Base-by-base conservation (phyloP, 768 basidiomycete genomes). In the Trametes villosa region DNA sequence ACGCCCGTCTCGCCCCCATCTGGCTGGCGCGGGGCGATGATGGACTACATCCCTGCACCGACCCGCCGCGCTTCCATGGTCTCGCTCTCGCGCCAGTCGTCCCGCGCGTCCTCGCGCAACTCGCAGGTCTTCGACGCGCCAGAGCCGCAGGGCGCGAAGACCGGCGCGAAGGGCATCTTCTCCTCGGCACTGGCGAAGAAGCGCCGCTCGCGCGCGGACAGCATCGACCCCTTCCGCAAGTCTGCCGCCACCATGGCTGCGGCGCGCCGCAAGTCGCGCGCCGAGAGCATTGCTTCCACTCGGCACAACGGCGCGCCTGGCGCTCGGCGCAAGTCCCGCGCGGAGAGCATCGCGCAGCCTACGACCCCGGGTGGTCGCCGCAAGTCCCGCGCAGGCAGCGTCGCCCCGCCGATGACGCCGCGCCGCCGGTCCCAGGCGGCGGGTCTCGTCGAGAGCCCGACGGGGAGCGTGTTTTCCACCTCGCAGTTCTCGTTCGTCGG, bases 181-280 rank as follows among this genome's bases (percentile, higher is more conserved):
- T 48, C 15, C 38, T 26, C 56, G n/a, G 38, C 18, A 27, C 17
- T 48, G 2, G 52, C 52, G 24, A 58, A 42, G 53, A 63, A 63
- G 57, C 62, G 62, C 7, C 62, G 62, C 52, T 63, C 62, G 6
- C 55, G 55, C 30, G 62, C 46, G 2, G 62, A 63, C 53, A 58
- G 52, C 46, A 63, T 63, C 57, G 62, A 63, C 47, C 62, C 62
- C 26, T 63, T 63, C 62, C 46, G 59, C 20, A 60, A 60, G 48
- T 45, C 47, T 3, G 18, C 31, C 50, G 26, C 31, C 2, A 30
- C 29, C 27, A 51, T 27, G 27, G 50, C 36, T 13, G 33, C 50
- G 12, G 24, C 51, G 9, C 57, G 57, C 31, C 48, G 42, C 47
- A 47, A 47, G 12, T 34, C 48, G 3, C 33, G 33, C 44, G 52